These are phyloP conservation scores for Agaricus sinodeliciosus DNA, from an alignment of 768 basidiomycete genomes.

Conservation along the genomic window DNA sequence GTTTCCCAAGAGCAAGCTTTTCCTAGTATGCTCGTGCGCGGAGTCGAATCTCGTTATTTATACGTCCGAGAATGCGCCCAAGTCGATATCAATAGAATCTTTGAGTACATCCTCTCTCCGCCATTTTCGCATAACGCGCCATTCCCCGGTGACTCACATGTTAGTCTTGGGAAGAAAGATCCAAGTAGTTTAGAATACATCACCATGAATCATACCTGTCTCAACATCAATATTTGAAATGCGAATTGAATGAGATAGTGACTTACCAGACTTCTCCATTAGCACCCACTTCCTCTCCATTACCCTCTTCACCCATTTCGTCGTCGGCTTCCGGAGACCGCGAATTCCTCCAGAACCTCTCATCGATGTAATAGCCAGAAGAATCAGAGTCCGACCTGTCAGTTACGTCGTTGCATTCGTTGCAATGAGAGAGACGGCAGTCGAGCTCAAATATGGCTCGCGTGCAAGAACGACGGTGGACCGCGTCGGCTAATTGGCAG, in stretches of 20 bases:
- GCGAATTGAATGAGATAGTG: background rate
- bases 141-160: constrained; percentile 15
- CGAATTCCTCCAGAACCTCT: constrained; percentile 6
- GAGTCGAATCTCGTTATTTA: constrained; percentile 38
- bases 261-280: constrained; percentile 25
- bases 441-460: no score
- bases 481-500: no score
- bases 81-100: constrained; percentile 28
- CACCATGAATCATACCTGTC: constrained; percentile 29
- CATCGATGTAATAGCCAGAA: background rate
- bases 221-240: background rate
- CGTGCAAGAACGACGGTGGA: no score
- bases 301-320: constrained; percentile 14
- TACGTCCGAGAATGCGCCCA: constrained; percentile 24
- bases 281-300: constrained; percentile 31
- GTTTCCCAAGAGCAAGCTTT: constrained; percentile 23
- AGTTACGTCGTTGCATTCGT: no score
- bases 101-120: constrained; percentile 22
- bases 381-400: background rate
- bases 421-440: no score
- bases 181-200: background rate
- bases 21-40: constrained; percentile 39
- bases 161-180: background rate
- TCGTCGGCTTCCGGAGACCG: constrained; percentile 10
- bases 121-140: constrained; percentile 26